phyloP scores from a whole-genome alignment of 305 asterid species.

The Ilex paraguariensis region DNA sequence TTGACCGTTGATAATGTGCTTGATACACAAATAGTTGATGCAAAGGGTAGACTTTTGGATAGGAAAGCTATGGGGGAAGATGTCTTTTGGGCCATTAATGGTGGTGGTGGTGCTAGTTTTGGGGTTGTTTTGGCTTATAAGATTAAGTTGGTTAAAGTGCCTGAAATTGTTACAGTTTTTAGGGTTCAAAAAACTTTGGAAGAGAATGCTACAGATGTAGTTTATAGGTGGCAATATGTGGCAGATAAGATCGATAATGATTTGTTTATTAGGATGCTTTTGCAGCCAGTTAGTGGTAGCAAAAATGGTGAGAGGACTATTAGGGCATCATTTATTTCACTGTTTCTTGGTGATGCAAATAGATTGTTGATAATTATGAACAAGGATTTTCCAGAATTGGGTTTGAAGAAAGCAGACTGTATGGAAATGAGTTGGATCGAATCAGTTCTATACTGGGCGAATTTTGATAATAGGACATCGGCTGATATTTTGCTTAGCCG shows the following conservation, averaged over 20 bases:
- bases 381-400: constrained; percentile 28
- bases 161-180: constrained; percentile 16
- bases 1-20: too few species aligned
- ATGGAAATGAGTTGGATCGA: constrained; percentile 38
- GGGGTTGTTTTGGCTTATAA: constrained; percentile 28
- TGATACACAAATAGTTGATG: not conserved
- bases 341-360: constrained; percentile 32
- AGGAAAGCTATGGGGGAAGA: constrained; percentile 28
- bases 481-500: constrained; percentile 19
- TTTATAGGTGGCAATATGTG: constrained; percentile 21
- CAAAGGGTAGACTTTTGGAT: constrained; percentile 8
- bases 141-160: constrained; percentile 26
- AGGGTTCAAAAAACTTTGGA: constrained; percentile 4
- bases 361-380: constrained; percentile 20
- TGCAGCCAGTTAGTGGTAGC: constrained; percentile 17
- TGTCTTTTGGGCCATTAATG: constrained; percentile 39
- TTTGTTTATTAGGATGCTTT: constrained; percentile 30
- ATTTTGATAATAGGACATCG: constrained; percentile 21
- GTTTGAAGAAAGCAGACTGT: constrained; percentile 21
- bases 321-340: constrained; percentile 27
- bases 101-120: constrained; percentile 46
- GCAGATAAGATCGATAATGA: constrained; percentile 26
- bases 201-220: constrained; percentile 13
- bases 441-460: constrained; percentile 39
- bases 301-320: constrained; percentile 10